Evolutionary conservation across 2,329 filamentous ascomycete species (phyloP).

Genomic region (Talaromyces islandicus): DNA sequence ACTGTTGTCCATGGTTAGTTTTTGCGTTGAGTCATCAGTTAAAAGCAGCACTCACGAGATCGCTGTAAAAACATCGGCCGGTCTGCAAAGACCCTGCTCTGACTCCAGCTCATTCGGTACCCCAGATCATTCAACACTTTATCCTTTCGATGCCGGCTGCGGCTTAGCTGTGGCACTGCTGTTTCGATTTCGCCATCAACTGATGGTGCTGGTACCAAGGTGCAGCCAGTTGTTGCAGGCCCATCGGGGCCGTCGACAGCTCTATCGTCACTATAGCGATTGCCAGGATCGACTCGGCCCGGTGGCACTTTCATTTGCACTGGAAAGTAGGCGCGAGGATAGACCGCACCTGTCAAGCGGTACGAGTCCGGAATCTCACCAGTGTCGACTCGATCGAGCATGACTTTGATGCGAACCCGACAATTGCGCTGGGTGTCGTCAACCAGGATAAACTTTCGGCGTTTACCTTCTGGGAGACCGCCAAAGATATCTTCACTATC

Average conservation of each 20-base stretch:
- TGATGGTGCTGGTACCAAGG: conserved; percentile 54
- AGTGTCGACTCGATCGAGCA: conserved; percentile 88
- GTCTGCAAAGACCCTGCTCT: conserved; percentile 84
- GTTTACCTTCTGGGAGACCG: conserved; percentile 81
- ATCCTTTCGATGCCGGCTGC: conserved; percentile 67
- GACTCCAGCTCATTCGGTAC: conserved; percentile 94
- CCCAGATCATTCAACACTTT: conserved; percentile 88
- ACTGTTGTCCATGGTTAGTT: conserved; percentile 48
- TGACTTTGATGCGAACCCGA: conserved; percentile 81
- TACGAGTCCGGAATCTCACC: conserved; percentile 95
- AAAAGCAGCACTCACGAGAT: conserved; percentile 62
- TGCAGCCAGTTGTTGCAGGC: conserved; percentile 31
- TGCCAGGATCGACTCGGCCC: conserved; percentile 62
- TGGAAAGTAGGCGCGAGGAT: conserved; percentile 84
- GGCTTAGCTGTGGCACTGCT: conserved; percentile 67
- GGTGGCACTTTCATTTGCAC: conserved; percentile 87
- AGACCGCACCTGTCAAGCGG: conserved; percentile 83
- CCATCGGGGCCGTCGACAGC: conserved; percentile 24
- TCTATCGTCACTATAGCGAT: conserved; percentile 59
- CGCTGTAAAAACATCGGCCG: conserved; percentile 83
- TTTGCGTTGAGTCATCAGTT: conserved; percentile 1
- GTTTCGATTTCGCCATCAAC: conserved; percentile 70
- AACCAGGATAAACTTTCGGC: conserved; percentile 93
- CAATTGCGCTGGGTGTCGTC: conserved; percentile 79
- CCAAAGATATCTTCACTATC: conserved; percentile 69